Percentiles rank a stretch among this genome's conserved stretches.
phyloP scores from a whole-genome alignment of 805 yeast species.

The Clavispora carvajalis region DNA sequence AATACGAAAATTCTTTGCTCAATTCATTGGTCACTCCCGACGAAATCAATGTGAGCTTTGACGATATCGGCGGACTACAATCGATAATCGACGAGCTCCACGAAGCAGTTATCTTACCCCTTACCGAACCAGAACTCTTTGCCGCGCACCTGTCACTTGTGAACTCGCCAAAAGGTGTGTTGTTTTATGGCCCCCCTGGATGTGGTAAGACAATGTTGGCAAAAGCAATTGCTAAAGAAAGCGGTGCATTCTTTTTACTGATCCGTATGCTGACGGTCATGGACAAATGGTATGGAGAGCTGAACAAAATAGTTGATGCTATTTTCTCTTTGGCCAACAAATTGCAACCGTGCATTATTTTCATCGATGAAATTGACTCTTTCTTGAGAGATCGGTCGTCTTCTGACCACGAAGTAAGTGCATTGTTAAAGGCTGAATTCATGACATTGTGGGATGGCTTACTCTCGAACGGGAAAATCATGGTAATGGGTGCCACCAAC shows the following conservation, averaged over 20 bases:
- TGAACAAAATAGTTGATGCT: slow-evolving; percentile 90
- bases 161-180: slow-evolving; percentile 91
- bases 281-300: slow-evolving; percentile 98
- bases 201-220: slow-evolving; percentile 98
- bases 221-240: slow-evolving; percentile 87
- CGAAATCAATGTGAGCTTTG: slow-evolving; percentile 71
- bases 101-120: slow-evolving; percentile 85
- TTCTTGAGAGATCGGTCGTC: slow-evolving; percentile 81
- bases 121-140: slow-evolving; percentile 69
- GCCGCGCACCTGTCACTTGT: slow-evolving; percentile 61
- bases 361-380: slow-evolving; percentile 95
- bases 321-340: slow-evolving; percentile 85
- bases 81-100: slow-evolving; percentile 75
- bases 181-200: slow-evolving; percentile 94
- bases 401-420: slow-evolving; percentile 91
- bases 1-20: slow-evolving; percentile 74
- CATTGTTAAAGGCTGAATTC: slow-evolving; percentile 90
- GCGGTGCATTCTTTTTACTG: slow-evolving; percentile 86
- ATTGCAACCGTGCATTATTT: slow-evolving; percentile 89
- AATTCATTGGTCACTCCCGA: slow-evolving; percentile 78
- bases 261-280: slow-evolving; percentile 88
- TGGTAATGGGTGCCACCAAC: slow-evolving; percentile 93
- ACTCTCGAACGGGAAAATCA: slow-evolving; percentile 65
- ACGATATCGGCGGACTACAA: slow-evolving; percentile 87
- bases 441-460: slow-evolving; percentile 98